These are phyloP conservation scores for Corynespora cassiicola DNA, from an alignment of 2,329 filamentous ascomycete genomes.

Conservation along the genomic window DNA sequence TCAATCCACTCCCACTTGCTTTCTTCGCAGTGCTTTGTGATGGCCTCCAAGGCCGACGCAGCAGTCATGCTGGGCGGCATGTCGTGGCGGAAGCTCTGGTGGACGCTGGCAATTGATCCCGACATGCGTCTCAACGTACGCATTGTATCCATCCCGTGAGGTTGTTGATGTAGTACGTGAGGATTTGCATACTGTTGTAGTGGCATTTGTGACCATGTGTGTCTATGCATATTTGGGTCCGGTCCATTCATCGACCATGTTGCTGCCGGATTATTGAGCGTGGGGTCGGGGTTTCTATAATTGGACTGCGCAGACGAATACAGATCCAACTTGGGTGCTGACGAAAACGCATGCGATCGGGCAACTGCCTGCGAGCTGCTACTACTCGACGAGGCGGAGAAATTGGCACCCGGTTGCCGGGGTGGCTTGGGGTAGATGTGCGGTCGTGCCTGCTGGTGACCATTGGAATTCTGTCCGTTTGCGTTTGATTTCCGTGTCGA, in stretches of 20 bases:
- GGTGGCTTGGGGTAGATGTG: slow-evolving; percentile 69
- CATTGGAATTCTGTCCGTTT: slow-evolving; percentile 46
- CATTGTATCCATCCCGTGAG: slow-evolving; percentile 30
- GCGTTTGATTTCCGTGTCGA: slow-evolving; percentile 50
- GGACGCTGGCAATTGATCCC: slow-evolving; percentile 36
- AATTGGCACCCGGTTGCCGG: slow-evolving; percentile 60
- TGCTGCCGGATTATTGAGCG: slow-evolving; percentile 38
- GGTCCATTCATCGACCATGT: slow-evolving; percentile 29
- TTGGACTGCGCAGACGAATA: too few relatives aligned
- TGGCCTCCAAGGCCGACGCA: slow-evolving; percentile 43
- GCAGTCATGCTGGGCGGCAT: slow-evolving; percentile 42
- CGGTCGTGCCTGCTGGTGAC: slow-evolving; percentile 55
- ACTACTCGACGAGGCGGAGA: slow-evolving; percentile 44
- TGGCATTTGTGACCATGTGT: slow-evolving; percentile 32
- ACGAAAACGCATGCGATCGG: slow-evolving; percentile 30
- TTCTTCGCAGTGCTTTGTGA: slow-evolving; percentile 46
- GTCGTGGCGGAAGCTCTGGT: slow-evolving; percentile 34
- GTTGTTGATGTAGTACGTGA: slow-evolving; percentile 24
- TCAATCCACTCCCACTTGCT: slow-evolving; percentile 74
- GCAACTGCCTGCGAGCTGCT: slow-evolving; percentile 37
- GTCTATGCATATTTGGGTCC: slow-evolving; percentile 23
- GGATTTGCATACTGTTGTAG: slow-evolving; percentile 23
- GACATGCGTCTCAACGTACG: slow-evolving; percentile 42
- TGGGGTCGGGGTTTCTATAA: slow-evolving; percentile 24
- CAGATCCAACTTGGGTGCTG: too few relatives aligned